Evolutionary conservation across 169 alveolate species (phyloP).

Genomic region (Plasmodium adleri): DNA sequence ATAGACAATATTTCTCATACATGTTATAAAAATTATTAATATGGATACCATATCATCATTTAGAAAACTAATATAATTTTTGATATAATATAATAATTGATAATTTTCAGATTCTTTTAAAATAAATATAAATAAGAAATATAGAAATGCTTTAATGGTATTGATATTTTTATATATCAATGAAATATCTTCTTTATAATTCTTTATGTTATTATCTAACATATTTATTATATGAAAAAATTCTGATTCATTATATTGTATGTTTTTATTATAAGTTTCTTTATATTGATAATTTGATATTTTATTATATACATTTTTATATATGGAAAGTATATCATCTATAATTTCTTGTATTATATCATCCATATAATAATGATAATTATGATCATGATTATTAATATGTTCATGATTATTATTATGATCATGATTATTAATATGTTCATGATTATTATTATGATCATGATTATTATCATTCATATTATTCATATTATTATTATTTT

Average conservation of each 20-base stretch:
- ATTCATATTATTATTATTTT: too few relatives aligned
- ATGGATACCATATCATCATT: slow-evolving; percentile 49
- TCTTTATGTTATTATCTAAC: slow-evolving; percentile 3
- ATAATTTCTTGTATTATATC: too few relatives aligned
- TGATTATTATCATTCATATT: too few relatives aligned
- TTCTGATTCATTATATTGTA: background rate
- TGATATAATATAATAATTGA: slow-evolving; percentile 37
- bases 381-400: too few relatives aligned
- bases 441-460: too few relatives aligned
- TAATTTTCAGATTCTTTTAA: slow-evolving; percentile 44
- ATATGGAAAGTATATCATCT: too few relatives aligned
- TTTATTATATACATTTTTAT: too few relatives aligned
- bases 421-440: too few relatives aligned
- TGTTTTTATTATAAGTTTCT: background rate
- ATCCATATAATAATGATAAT: too few relatives aligned
- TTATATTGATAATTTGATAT: too few relatives aligned
- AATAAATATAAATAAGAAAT: slow-evolving; percentile 25
- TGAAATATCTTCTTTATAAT: slow-evolving; percentile 14
- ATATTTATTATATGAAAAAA: slow-evolving; percentile 16
- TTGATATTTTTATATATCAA: background rate
- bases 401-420: too few relatives aligned
- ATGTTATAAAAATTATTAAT: slow-evolving; percentile 30
- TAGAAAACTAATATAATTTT: slow-evolving; percentile 34
- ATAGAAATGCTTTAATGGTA: slow-evolving; percentile 17
- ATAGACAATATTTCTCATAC: slow-evolving; percentile 25